Conservation (phyloP, 331 rosid species). For the Pyracantha coccinea region DNA sequence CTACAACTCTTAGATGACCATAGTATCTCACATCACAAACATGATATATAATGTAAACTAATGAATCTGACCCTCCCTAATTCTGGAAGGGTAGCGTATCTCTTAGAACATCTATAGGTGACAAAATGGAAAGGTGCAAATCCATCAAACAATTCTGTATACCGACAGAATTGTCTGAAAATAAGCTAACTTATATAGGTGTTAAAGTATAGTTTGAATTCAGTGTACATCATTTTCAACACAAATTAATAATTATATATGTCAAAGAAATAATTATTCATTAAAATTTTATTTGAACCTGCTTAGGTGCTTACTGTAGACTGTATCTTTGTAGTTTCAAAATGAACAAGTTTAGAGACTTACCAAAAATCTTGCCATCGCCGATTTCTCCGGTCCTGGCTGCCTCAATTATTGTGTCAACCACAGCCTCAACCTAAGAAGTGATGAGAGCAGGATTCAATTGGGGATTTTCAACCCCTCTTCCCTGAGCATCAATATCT, state of each 20-base stretch:
- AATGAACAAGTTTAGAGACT: constrained; percentile 19
- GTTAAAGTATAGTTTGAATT: not conserved
- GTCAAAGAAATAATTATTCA: too few species aligned
- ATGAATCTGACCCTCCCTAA: not conserved
- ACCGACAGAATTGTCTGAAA: not conserved
- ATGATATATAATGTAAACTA: not conserved
- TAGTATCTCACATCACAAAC: not conserved
- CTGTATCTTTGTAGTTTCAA: not conserved
- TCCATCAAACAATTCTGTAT: not conserved
- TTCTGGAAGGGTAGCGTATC: not conserved
- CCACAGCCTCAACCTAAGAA: constrained; percentile 65
- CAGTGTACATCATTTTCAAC: not conserved
- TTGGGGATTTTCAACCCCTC: not conserved
- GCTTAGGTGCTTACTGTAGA: not conserved
- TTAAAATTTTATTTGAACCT: not conserved
- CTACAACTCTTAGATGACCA: not conserved
- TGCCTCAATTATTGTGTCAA: constrained; percentile 60
- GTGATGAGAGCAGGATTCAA: not conserved
- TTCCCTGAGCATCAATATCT: not conserved
- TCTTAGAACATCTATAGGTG: not conserved
- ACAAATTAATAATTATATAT: not conserved
- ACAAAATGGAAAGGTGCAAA: not conserved
- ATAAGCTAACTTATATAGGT: not conserved
- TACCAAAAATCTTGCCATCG: constrained; percentile 86
- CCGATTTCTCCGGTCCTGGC: constrained; percentile 91